phyloP scores from a whole-genome alignment of 140 eudicot genomes.

The Ambrosia hybrid region DNA sequence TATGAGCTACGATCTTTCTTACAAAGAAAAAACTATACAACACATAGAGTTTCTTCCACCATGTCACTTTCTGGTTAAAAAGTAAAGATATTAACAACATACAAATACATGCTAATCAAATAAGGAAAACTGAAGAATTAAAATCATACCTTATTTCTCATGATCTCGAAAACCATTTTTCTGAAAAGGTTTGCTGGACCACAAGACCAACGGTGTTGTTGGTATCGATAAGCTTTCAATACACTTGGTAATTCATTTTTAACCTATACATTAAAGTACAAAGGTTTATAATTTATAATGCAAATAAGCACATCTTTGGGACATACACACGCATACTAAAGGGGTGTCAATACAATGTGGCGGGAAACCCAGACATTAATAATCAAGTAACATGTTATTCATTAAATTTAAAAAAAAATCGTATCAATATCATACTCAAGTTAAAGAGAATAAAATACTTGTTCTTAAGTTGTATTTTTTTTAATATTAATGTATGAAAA shows the following conservation, averaged over 20 bases:
- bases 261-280: slow-evolving; percentile 26
- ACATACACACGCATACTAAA: no score
- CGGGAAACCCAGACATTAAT: no score
- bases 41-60: slow-evolving; percentile 57
- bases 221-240: slow-evolving; percentile 46
- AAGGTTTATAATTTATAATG: not conserved
- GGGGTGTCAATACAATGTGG: no score
- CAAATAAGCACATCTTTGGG: no score
- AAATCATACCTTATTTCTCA: slow-evolving; percentile 29
- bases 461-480: no score
- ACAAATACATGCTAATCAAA: not conserved
- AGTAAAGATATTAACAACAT: not conserved
- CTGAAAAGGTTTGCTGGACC: slow-evolving; percentile 51
- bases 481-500: no score
- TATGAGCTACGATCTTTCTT: slow-evolving; percentile 61
- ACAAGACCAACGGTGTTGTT: slow-evolving; percentile 62
- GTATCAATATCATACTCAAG: no score
- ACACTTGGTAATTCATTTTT: slow-evolving; percentile 49
- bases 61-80: slow-evolving; percentile 45
- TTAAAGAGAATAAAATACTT: no score
- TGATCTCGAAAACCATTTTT: slow-evolving; percentile 41
- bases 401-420: no score
- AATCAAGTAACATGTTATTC: no score
- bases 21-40: slow-evolving; percentile 70
- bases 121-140: not conserved